These are phyloP conservation scores for Colletotrichum truncatum DNA, from an alignment of 2,329 filamentous ascomycete genomes.

Conservation along the genomic window DNA sequence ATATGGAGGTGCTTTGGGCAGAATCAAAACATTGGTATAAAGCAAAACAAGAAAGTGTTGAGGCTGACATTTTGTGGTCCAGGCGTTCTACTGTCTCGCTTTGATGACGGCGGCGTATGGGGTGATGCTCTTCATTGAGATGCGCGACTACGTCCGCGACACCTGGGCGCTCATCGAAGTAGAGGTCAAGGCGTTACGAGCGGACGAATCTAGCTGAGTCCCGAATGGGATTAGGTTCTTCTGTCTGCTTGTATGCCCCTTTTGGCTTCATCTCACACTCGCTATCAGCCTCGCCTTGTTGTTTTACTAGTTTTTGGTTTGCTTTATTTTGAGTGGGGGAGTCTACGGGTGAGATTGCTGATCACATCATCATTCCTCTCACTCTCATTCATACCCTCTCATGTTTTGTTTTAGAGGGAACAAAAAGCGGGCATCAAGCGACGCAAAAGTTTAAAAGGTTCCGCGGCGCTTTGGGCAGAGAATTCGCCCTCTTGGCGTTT, in stretches of 20 bases:
- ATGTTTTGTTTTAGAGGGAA: neutral
- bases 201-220: conserved; percentile 21
- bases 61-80: conserved; percentile 10
- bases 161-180: conserved; percentile 27
- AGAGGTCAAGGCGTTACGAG: conserved; percentile 27
- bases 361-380: neutral
- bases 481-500: conserved; percentile 17
- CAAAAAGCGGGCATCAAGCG: neutral
- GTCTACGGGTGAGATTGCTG: neutral
- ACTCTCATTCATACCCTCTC: neutral
- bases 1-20: neutral
- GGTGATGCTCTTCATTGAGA: conserved; percentile 25
- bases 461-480: conserved; percentile 27
- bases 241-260: neutral
- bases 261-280: neutral
- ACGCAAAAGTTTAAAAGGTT: conserved; percentile 23
- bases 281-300: conserved; percentile 1
- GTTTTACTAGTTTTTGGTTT: neutral
- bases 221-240: neutral
- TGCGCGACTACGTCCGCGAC: conserved; percentile 28
- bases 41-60: neutral
- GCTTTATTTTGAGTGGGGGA: neutral
- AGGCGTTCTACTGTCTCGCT: conserved; percentile 29
- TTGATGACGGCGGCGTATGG: conserved; percentile 30
- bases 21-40: neutral